Percentiles rank a stretch among this genome's conserved stretches.
These are phyloP conservation scores for Paraphoma chrysanthemicola DNA, from an alignment of 2,329 filamentous ascomycete genomes.

Conservation along the genomic window DNA sequence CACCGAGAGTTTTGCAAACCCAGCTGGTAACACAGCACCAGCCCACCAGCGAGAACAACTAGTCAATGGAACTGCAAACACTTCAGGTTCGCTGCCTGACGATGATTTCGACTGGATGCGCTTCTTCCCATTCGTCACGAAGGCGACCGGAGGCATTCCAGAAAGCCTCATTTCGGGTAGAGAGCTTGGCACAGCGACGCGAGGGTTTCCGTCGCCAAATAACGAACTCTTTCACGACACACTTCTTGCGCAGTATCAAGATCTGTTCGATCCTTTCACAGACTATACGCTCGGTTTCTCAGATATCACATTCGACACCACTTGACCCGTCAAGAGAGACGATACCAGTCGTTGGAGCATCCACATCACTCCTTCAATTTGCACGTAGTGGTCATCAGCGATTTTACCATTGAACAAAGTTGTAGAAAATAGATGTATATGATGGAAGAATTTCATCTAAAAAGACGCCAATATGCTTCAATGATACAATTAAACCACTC, in stretches of 20 bases:
- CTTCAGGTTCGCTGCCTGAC: not conserved
- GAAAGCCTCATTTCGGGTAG: constrained; percentile 21
- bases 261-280: constrained; percentile 29
- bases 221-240: constrained; percentile 28
- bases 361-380: no score
- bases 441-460: not conserved
- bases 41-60: not conserved
- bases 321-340: not conserved
- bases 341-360: no score
- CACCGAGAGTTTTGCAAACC: not conserved
- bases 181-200: constrained; percentile 24
- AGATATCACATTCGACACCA: constrained; percentile 3
- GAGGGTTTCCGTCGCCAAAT: constrained; percentile 29
- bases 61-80: not conserved
- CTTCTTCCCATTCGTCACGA: constrained; percentile 29
- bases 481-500: not conserved
- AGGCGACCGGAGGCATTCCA: constrained; percentile 25
- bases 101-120: constrained; percentile 30
- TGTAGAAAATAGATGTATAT: no score
- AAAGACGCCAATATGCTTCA: not conserved
- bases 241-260: constrained; percentile 27
- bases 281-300: constrained; percentile 15
- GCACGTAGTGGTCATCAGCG: no score
- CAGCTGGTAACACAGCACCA: not conserved
- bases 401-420: no score